These are phyloP conservation scores for Auricularia auricula-judae DNA, from an alignment of 768 basidiomycete species.

Conservation along the genomic window DNA sequence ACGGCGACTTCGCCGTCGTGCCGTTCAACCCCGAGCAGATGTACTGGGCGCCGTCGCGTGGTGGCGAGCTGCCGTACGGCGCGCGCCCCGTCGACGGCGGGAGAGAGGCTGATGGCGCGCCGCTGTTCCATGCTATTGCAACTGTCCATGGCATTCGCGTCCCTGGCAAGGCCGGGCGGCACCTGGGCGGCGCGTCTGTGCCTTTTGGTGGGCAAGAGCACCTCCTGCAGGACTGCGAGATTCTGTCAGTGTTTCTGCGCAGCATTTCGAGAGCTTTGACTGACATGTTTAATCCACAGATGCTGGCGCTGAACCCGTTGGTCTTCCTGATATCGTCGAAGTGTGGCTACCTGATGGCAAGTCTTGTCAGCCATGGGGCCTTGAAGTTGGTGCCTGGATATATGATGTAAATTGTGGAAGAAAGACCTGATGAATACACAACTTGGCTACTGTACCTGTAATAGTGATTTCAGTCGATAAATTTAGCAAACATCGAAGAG, in stretches of 20 bases:
- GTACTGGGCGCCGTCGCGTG: constrained; percentile 60
- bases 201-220: background rate
- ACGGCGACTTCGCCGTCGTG: constrained; percentile 63
- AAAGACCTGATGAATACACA: too few species aligned
- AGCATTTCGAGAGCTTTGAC: background rate
- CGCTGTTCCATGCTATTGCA: constrained; percentile 59
- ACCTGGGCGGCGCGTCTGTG: constrained; percentile 35
- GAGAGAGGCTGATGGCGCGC: constrained; percentile 56
- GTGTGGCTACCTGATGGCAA: too few species aligned
- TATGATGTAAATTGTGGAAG: too few species aligned
- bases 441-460: too few species aligned
- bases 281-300: background rate
- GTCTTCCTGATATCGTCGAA: background rate
- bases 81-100: constrained; percentile 57
- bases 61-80: constrained; percentile 14
- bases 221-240: background rate
- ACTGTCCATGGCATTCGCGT: constrained; percentile 39
- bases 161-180: constrained; percentile 63
- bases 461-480: too few species aligned
- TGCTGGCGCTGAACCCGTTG: background rate
- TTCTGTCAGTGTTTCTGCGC: background rate
- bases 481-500: too few species aligned
- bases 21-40: constrained; percentile 56
- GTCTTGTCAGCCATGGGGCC: too few species aligned
- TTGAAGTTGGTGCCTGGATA: too few species aligned